Percentiles rank a stretch among this genome's conserved stretches.
Conservation (phyloP, 2,329 filamentous ascomycete genomes). For the Botrytis paeoniae region DNA sequence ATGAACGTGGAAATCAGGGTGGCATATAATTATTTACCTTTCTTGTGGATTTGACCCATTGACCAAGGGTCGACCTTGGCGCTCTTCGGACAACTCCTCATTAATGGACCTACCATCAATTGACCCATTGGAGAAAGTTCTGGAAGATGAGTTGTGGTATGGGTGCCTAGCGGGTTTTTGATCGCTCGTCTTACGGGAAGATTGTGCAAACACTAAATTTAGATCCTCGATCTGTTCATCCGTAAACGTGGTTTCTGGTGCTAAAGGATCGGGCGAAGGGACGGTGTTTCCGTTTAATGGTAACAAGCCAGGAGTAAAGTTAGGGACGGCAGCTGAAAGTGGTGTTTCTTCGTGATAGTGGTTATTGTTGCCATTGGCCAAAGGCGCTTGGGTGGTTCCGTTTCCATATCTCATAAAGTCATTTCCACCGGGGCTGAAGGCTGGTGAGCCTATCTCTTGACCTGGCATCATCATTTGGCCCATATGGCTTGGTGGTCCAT, state of each 20-base stretch:
- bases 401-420: conserved; percentile 33
- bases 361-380: conserved; percentile 42
- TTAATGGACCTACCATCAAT: conserved; percentile 52
- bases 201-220: conserved; percentile 46
- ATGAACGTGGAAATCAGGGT: neutral
- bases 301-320: conserved; percentile 45
- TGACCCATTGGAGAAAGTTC: conserved; percentile 54
- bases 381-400: conserved; percentile 21
- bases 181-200: conserved; percentile 40
- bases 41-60: conserved; percentile 41
- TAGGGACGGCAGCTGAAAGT: conserved; percentile 61
- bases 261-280: conserved; percentile 29
- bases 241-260: conserved; percentile 45
- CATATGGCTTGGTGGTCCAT: conserved; percentile 27
- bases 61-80: conserved; percentile 39
- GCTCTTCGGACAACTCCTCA: conserved; percentile 45
- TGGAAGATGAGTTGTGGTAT: conserved; percentile 42
- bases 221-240: conserved; percentile 52
- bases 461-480: conserved; percentile 31
- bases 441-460: conserved; percentile 32
- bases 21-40: conserved; percentile 36
- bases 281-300: conserved; percentile 23
- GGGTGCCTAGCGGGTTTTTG: conserved; percentile 38
- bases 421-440: conserved; percentile 37
- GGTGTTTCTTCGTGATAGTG: conserved; percentile 46